Base-by-base conservation (phyloP, 2,329 filamentous ascomycete genomes). In the Dryadomyces quercus-mongolicae region DNA sequence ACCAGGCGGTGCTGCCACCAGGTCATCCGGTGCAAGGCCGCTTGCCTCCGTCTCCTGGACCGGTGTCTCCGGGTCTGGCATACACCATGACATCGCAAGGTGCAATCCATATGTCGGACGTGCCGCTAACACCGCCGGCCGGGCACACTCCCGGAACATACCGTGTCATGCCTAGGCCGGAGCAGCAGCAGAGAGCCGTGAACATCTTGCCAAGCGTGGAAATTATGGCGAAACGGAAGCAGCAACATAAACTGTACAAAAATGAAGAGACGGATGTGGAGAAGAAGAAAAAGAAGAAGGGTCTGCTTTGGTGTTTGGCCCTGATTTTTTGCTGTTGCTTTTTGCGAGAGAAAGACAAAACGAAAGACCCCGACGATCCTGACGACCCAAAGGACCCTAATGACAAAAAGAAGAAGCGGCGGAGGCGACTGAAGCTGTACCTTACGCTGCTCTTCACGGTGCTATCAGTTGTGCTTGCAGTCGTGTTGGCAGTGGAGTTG, bases 191-290 rank as follows among this genome's bases (percentile, higher is more conserved):
- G 36, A 40, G 36, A 16, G 36, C 36, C 10, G 8, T 12, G 36
- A 5, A 40, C 4, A 12, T 40, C 15, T 40, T 40, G 36, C 36
- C 36, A 16, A 12, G 36, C 10, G 36, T 40, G 36, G 15, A 12
- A 16, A 40, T 12, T 3, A 12, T 40, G 36, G 15, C 15, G 36
- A 16, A 40, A 12, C 36, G 36, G 36, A 5, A 40, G 36, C 36
- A 16, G 15, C 36, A 40, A 62, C 76, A 74, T 55, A 75, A 72
- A 57, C 77, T 73, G 20, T 75, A 77, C 55, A 83, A 88, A 64
- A 85, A 84, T 56, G 83, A 88, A 65, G 84, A 88, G 44, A 73
- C 72, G 2, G 61, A 77, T 18, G 81, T 78, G 1, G 74, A 72
- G 50, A 80, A 76, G 58, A 82, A 82, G 2, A 40, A 40, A 16